Evolutionary conservation across 148 eudicot species (phyloP), one percentile per base, ranked within the genome.

Genomic region (Polygonum maritimum): DNA sequence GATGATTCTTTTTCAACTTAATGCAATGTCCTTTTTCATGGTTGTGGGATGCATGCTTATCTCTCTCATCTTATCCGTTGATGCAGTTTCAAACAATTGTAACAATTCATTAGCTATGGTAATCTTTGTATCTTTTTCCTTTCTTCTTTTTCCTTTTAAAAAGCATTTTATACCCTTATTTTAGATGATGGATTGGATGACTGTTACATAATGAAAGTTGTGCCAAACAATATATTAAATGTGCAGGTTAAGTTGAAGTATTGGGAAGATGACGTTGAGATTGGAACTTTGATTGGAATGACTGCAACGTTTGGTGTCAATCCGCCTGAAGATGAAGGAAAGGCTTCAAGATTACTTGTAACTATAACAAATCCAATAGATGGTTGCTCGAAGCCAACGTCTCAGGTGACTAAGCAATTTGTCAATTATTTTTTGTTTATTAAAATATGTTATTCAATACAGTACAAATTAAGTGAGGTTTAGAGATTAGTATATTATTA

Each of bases 301-400:
- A 84, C 85, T 74, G 98, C 97, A 8, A 74, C 75, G 71, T 94
- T 94, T 86, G 95, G 98, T 75, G 82, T 86, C 76, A 58, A 69
- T 44, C 86, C 89, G 63, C 95, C 93, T 54, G 38, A 76, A 47
- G 69, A 78, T 31, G 80, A 77, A 75, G 74, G 85, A 78, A 74
- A 82, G 54, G 82, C 85, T 75, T 38, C 77, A n/a, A 88, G 82
- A 79, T 51, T 70, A 41, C 78, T 86, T 76, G 87, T 84, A 54
- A 73, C 58, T 19, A 72, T 83, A 74, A 74, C 90, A 11, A 76
- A 88, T 38, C 98, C 98, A 51, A 75, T 86, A 57, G 87, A 85
- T 82, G 78, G 88, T 80, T 94, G 98, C 79, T 81, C 91, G 76
- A 48, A 22, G 67, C 76, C 85, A 22, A 77, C 87, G 60, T 82